phyloP scores from a whole-genome alignment of 805 yeast genomes.

The Starmerella bacillaris region DNA sequence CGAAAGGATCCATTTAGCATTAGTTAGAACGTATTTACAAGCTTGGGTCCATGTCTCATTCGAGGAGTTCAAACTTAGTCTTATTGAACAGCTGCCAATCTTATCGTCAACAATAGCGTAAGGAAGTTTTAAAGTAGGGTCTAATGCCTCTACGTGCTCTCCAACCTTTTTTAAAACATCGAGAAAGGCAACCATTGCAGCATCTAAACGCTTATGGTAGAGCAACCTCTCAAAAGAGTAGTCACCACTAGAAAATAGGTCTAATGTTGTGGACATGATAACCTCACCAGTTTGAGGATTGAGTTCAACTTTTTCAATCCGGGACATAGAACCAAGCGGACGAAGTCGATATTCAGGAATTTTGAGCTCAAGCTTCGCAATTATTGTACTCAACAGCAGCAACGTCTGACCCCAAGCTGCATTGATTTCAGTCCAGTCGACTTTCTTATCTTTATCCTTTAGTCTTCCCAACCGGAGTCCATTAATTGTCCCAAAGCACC shows the following conservation, averaged over 20 bases:
- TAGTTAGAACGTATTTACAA: slow-evolving; percentile 61
- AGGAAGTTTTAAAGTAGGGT: slow-evolving; percentile 45
- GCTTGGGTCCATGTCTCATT: slow-evolving; percentile 81
- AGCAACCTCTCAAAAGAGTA: slow-evolving; percentile 52
- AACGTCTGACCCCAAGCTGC: slow-evolving; percentile 81
- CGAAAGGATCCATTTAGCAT: slow-evolving; percentile 70
- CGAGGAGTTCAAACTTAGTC: slow-evolving; percentile 41
- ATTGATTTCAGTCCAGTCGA: slow-evolving; percentile 81
- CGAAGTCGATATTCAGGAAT: slow-evolving; percentile 44
- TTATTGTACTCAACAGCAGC: slow-evolving; percentile 46
- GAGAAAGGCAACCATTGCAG: slow-evolving; percentile 61
- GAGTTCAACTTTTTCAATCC: slow-evolving; percentile 39
- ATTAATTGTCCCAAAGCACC: slow-evolving; percentile 73
- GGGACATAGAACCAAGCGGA: slow-evolving; percentile 75
- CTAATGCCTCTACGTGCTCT: slow-evolving; percentile 27
- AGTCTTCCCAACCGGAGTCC: slow-evolving; percentile 63
- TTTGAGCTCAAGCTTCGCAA: slow-evolving; percentile 36
- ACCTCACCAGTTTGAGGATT: slow-evolving; percentile 26
- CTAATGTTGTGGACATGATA: slow-evolving; percentile 27
- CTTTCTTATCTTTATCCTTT: slow-evolving; percentile 33
- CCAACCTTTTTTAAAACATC: slow-evolving; percentile 42
- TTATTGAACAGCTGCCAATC: slow-evolving; percentile 63
- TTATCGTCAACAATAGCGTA: slow-evolving; percentile 51
- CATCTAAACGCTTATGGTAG: slow-evolving; percentile 60
- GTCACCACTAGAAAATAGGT: slow-evolving; percentile 52